Percentiles rank a stretch among this genome's conserved stretches.
phyloP scores from a whole-genome alignment of 2,329 filamentous ascomycete species.

The Aspergillus niger region DNA sequence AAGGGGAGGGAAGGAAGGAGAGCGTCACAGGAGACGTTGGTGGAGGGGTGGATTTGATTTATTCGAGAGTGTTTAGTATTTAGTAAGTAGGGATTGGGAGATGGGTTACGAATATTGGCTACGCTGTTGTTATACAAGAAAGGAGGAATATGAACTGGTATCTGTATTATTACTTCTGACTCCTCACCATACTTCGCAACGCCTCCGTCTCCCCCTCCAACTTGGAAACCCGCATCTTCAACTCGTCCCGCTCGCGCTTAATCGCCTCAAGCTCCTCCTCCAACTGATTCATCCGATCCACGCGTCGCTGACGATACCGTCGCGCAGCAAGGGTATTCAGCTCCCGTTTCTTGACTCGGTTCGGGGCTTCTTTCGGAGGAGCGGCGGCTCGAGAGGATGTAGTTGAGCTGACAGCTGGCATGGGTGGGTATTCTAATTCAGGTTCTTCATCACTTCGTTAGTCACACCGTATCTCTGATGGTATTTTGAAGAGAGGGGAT shows the following conservation, averaged over 20 bases:
- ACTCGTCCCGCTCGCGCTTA: constrained; percentile 37
- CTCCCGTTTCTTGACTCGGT: constrained; percentile 36
- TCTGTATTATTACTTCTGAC: not conserved
- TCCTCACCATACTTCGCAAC: constrained; percentile 29
- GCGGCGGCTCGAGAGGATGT: constrained; percentile 1
- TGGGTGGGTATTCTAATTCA: not conserved
- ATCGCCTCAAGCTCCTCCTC: constrained; percentile 36
- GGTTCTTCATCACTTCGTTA: not conserved
- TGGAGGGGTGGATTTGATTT: not conserved
- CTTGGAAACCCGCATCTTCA: constrained; percentile 38
- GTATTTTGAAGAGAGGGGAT: no score
- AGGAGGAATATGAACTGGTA: no score
- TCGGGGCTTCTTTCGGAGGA: constrained; percentile 16
- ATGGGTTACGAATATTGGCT: no score
- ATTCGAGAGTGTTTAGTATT: no score
- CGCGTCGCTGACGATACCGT: constrained; percentile 38
- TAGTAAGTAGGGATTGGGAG: no score
- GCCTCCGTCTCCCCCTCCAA: constrained; percentile 41
- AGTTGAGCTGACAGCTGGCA: not conserved
- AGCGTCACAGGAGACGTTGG: not conserved
- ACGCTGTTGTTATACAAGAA: no score
- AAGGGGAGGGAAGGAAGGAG: not conserved
- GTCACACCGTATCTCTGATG: not conserved
- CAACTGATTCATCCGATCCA: constrained; percentile 35
- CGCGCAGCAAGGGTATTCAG: constrained; percentile 41